Evolutionary conservation across 2,329 filamentous ascomycete genomes (phyloP), one percentile per base, ranked within the genome.

Genomic region (Stemphylium vesicarium): DNA sequence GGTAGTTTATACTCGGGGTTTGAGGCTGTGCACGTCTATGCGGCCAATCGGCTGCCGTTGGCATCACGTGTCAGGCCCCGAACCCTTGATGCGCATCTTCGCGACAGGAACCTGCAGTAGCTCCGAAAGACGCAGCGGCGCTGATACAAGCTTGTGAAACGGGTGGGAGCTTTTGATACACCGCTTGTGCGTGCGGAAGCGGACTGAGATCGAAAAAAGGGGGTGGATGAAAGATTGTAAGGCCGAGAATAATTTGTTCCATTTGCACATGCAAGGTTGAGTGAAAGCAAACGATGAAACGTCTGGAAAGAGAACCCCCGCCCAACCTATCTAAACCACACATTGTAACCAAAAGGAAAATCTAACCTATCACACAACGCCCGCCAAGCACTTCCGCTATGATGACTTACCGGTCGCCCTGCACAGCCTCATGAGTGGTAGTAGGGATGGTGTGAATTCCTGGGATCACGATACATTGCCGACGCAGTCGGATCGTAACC

Each of bases 361-460:
- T 48, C 32, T 39, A 32, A 20, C 29, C 15, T 38, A 53, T 52
- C 42, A 50, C 57, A 39, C 51, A 24, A 38, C 29, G 32, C 11
- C 11, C 15, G 50, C 51, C 39, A 50, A 40, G 51, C 15, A 6
- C 33, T 35, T 33, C 31, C 38, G 9, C 22, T 31, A 38, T 33
- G 57, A 36, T 52, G 50, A 37, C n/a, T 45, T 44, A 41, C 43
- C 44, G 37, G 32, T 49, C 57, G 47, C 59, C 62, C 57, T 60
- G 47, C 59, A 64, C 57, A 60, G 59, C 59, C 59, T 64, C 58
- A 68, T 49, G 57, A 63, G 39, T 57, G 56, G 57, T 62, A 67
- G 26, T 55, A 42, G 39, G 57, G 49, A 56, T 64, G 51, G 18
- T 60, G 50, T 60, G 57, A 41, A 44, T 49, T 26, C 50, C 59